phyloP scores from a whole-genome alignment of 805 yeast genomes.

The Ogataea chonburiensis region DNA sequence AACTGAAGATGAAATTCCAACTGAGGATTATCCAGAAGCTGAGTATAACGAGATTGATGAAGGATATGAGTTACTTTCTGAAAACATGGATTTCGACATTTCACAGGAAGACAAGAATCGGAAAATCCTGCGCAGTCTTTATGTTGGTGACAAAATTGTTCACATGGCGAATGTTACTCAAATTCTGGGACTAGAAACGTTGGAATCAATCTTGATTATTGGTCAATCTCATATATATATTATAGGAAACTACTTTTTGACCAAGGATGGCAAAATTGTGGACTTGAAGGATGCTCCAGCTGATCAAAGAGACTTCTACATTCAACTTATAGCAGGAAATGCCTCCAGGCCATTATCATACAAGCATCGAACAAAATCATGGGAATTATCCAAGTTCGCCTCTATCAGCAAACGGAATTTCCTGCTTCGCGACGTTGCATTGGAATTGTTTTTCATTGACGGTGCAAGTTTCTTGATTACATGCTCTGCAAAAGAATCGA shows the following conservation, averaged over 20 bases:
- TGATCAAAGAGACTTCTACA: slow-evolving; percentile 62
- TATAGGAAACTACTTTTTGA: slow-evolving; percentile 66
- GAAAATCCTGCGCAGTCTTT: slow-evolving; percentile 67
- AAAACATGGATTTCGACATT: slow-evolving; percentile 35
- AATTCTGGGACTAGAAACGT: slow-evolving; percentile 71
- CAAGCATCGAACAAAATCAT: slow-evolving; percentile 50
- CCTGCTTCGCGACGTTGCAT: slow-evolving; percentile 73
- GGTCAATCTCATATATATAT: slow-evolving; percentile 67
- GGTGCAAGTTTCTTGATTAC: slow-evolving; percentile 73
- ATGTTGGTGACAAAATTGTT: slow-evolving; percentile 67
- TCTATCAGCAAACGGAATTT: slow-evolving; percentile 75
- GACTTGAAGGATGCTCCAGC: slow-evolving; percentile 66
- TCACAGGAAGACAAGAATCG: slow-evolving; percentile 67
- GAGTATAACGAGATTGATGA: slow-evolving; percentile 10
- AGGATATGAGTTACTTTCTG: slow-evolving; percentile 42
- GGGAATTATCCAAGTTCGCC: slow-evolving; percentile 60
- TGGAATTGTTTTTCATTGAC: slow-evolving; percentile 72
- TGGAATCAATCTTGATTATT: slow-evolving; percentile 70
- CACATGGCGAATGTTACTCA: slow-evolving; percentile 74
- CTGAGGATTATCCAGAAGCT: slow-evolving; percentile 1
- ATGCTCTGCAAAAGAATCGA: slow-evolving; percentile 47
- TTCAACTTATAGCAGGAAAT: slow-evolving; percentile 52
- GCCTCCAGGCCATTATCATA: slow-evolving; percentile 17
- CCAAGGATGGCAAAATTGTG: slow-evolving; percentile 51
- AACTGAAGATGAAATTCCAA: slow-evolving; percentile 35